A percentile compares a stretch with the other conserved stretches of the same genome.
Evolutionary conservation across 2,329 filamentous ascomycete species (phyloP).

Genomic region (Penicillium sp.): DNA sequence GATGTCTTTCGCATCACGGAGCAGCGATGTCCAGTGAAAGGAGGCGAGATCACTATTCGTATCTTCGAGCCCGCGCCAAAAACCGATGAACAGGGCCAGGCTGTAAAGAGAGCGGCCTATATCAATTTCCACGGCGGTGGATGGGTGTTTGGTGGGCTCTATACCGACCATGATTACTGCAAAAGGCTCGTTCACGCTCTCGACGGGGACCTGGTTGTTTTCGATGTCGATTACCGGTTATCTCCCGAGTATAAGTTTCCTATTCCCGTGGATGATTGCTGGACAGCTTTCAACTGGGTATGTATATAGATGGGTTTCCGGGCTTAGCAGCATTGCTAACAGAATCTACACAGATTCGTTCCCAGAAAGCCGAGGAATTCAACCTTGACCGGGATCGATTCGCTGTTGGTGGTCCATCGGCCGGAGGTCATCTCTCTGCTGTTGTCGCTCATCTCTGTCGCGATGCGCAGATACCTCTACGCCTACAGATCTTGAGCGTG

Average conservation of each 20-base stretch:
- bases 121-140: conserved; percentile 42
- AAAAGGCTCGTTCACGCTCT: conserved; percentile 37
- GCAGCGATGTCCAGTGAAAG: conserved; percentile 38
- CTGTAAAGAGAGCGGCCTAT: conserved; percentile 36
- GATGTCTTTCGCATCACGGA: conserved; percentile 39
- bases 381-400: conserved; percentile 33
- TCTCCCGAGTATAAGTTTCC: conserved; percentile 40
- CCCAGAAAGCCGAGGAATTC: conserved; percentile 30
- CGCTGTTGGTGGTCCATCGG: conserved; percentile 39
- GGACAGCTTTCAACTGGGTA: conserved; percentile 40
- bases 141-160: conserved; percentile 43
- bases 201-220: conserved; percentile 38
- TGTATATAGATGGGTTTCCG: background rate
- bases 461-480: conserved; percentile 33
- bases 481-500: conserved; percentile 36
- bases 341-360: conserved; percentile 23
- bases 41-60: conserved; percentile 38
- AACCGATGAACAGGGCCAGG: conserved; percentile 21
- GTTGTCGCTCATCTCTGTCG: conserved; percentile 39
- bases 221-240: conserved; percentile 44
- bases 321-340: background rate
- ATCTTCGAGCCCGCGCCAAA: conserved; percentile 37
- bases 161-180: conserved; percentile 39
- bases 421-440: conserved; percentile 39
- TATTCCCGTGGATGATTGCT: conserved; percentile 38